phyloP scores from a whole-genome alignment of 208 protist genomes.

The Leishmania arabica region DNA sequence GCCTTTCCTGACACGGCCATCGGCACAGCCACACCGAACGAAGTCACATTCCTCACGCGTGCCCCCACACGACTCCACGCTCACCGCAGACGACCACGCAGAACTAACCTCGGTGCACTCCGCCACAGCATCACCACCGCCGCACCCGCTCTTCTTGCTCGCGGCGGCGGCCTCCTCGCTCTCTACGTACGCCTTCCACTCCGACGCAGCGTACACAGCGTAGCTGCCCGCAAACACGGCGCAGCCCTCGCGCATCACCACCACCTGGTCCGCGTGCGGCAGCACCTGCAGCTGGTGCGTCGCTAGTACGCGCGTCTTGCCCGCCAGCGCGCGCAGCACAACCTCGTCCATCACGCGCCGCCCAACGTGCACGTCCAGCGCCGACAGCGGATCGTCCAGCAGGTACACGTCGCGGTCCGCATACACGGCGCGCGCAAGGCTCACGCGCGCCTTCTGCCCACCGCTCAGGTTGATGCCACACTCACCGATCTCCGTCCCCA shows the following conservation, averaged over 20 bases:
- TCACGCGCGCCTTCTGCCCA: constrained; percentile 88
- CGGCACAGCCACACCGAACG: background rate
- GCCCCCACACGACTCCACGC: background rate
- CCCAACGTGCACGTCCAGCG: constrained; percentile 93
- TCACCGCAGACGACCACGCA: background rate
- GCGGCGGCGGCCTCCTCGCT: constrained; percentile 8
- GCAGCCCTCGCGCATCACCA: constrained; percentile 75
- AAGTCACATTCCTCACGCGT: background rate
- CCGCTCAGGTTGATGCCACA: constrained; percentile 71
- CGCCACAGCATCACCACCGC: background rate
- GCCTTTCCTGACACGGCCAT: background rate
- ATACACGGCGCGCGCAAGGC: constrained; percentile 88
- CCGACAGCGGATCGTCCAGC: constrained; percentile 93
- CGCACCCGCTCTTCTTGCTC: background rate
- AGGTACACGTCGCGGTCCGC: constrained; percentile 84
- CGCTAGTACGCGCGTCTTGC: constrained; percentile 90
- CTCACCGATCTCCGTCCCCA: constrained; percentile 53
- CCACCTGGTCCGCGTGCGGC: constrained; percentile 79
- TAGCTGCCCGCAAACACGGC: constrained; percentile 45
- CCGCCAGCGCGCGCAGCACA: constrained; percentile 49
- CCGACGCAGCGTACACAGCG: constrained; percentile 34
- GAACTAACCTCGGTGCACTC: constrained; percentile 4
- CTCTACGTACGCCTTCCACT: constrained; percentile 20
- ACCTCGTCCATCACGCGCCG: constrained; percentile 57
- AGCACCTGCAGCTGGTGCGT: constrained; percentile 94